Evolutionary conservation across 305 asterid genomes (phyloP).

Genomic region (Rubia balearica): DNA sequence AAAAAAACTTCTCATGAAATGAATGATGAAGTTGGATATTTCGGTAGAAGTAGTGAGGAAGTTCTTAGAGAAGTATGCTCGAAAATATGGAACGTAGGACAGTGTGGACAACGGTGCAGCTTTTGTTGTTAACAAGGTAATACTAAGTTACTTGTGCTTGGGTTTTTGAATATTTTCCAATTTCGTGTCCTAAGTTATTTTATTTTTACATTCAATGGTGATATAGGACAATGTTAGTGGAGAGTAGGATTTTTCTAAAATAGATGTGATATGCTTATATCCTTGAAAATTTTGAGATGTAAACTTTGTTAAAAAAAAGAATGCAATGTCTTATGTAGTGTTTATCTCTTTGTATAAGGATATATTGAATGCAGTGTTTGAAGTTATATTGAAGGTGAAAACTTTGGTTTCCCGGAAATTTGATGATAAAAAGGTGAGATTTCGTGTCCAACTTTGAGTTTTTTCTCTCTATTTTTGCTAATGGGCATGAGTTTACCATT

Average conservation of each 20-base stretch:
- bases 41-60: constrained; percentile 92
- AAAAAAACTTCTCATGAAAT: too few relatives aligned
- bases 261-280: neutral
- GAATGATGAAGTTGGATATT: constrained; percentile 63
- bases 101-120: constrained; percentile 88
- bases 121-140: constrained; percentile 93
- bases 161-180: neutral
- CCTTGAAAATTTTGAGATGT: neutral
- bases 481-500: too few relatives aligned
- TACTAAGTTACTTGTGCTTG: neutral
- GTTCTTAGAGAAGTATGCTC: constrained; percentile 96
- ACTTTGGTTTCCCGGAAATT: constrained; percentile 17
- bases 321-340: too few relatives aligned
- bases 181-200: too few relatives aligned
- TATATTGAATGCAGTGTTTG: neutral
- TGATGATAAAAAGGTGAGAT: constrained; percentile 26
- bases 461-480: too few relatives aligned
- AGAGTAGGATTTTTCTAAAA: neutral
- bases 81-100: constrained; percentile 74
- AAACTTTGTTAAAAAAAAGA: too few relatives aligned
- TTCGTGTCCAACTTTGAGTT: neutral
- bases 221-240: neutral
- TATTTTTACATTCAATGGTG: neutral
- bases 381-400: constrained; percentile 10
- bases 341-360: neutral